Base-by-base conservation (phyloP, 2,329 filamentous ascomycete species). In the Beauveria brongniartii region DNA sequence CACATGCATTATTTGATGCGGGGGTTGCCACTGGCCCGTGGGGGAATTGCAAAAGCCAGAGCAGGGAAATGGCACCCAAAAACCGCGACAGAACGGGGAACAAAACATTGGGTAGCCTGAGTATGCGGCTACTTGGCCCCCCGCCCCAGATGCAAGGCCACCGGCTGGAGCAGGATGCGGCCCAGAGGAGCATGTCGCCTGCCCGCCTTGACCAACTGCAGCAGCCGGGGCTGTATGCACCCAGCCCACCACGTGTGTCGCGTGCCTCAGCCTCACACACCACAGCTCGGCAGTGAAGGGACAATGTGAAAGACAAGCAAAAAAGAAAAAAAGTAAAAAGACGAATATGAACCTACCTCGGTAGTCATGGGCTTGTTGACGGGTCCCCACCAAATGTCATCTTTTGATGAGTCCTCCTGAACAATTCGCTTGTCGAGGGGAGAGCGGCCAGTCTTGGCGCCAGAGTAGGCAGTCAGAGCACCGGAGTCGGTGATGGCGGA, bases 291-390 rank as follows among this genome's bases (percentile, higher is more conserved):
- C 44, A 30, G 30, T 50, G n/a, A 34, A 54, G 41, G 43, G 18
- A 34, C 30, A 34, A 14, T 12, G 52, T 34, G 50, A 34, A 34
- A 60, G 54, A 5, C 44, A 8, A 16, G 6, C 14, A 24, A 18
- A 34, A 34, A 58, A 41, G 58, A 56, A 63, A 58, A 55, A 46
- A 59, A 54, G 63, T 55, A 53, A 62, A 37, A 57, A 61, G 48
- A 58, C 55, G 59, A 41, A 62, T 61, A 62, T 50, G 30, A 63
- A 46, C 67, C 86, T 88, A 97, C 94, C 77, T 97, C 92, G 70
- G 92, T 85, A 68, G 86, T 88, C 94, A 99, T 99, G 73, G 93
- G 90, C 86, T 97, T 97, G 84, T 99, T 99, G 69, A 99, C 94
- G 61, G 94, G 93, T 71, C 94, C 94, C 94, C 94, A 97, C 94